Conservation (phyloP, 2,329 filamentous ascomycete species). For the Pseudopithomyces chartarum region DNA sequence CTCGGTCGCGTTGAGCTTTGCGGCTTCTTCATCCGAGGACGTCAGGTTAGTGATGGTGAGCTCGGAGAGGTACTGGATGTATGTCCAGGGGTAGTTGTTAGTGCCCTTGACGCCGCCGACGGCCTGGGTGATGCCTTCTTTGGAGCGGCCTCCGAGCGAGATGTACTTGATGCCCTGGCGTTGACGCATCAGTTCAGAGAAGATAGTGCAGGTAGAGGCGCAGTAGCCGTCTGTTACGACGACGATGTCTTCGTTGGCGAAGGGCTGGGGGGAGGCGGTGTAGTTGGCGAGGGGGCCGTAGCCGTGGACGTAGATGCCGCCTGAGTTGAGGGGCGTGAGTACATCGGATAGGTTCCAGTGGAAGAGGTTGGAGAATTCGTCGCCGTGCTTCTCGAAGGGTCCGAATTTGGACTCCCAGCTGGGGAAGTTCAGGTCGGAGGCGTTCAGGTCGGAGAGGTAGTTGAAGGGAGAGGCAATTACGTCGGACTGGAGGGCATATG, state of each 20-base stretch:
- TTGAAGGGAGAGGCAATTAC: constrained; percentile 52
- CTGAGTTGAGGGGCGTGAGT: constrained; percentile 42
- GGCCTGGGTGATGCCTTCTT: constrained; percentile 55
- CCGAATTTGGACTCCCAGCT: constrained; percentile 56
- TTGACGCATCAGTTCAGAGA: constrained; percentile 60
- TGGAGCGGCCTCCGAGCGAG: constrained; percentile 64
- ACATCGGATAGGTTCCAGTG: constrained; percentile 55
- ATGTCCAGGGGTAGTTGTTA: constrained; percentile 41
- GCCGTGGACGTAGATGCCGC: constrained; percentile 41
- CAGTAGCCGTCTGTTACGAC: constrained; percentile 60
- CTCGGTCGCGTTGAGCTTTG: constrained; percentile 35
- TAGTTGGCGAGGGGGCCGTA: constrained; percentile 51
- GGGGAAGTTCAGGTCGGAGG: constrained; percentile 56
- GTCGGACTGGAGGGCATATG: constrained; percentile 29
- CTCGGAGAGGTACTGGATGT: constrained; percentile 36
- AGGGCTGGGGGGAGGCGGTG: constrained; percentile 49
- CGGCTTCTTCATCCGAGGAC: constrained; percentile 28
- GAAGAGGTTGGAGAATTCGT: constrained; percentile 62
- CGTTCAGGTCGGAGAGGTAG: constrained; percentile 52
- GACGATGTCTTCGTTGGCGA: constrained; percentile 63
- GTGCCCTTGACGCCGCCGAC: constrained; percentile 69
- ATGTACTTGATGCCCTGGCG: constrained; percentile 61
- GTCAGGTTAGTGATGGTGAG: constrained; percentile 27
- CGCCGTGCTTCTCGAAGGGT: constrained; percentile 49
- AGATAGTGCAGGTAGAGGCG: constrained; percentile 64